Evolutionary conservation across 306 rosid species (phyloP).

Genomic region (Ceratonia siliqua): DNA sequence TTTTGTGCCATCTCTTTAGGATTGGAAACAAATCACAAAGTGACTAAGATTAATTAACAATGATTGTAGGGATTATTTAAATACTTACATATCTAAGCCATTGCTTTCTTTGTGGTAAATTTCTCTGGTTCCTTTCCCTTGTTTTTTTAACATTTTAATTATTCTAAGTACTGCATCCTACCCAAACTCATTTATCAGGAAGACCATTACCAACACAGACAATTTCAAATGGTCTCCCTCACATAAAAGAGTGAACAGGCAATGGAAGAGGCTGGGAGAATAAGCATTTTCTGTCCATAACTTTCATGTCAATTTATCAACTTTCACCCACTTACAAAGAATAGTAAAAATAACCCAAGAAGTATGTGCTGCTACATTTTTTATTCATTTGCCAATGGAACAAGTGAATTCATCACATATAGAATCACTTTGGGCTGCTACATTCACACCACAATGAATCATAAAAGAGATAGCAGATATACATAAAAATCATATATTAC

Average conservation of each 20-base stretch:
- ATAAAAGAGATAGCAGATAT: constrained; percentile 53
- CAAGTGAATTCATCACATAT: constrained; percentile 61
- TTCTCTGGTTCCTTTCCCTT: background rate
- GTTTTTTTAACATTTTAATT: background rate
- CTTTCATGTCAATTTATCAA: constrained; percentile 34
- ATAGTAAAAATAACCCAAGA: constrained; percentile 26
- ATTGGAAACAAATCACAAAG: constrained; percentile 28
- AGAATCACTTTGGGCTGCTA: constrained; percentile 59
- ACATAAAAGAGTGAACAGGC: constrained; percentile 35
- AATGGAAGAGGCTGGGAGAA: constrained; percentile 13
- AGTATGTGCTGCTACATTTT: constrained; percentile 37
- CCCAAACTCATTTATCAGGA: background rate
- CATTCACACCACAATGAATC: constrained; percentile 69
- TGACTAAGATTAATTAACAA: constrained; percentile 15
- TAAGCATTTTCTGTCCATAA: constrained; percentile 34
- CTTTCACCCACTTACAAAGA: constrained; percentile 25
- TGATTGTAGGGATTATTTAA: constrained; percentile 1
- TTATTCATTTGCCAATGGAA: constrained; percentile 57
- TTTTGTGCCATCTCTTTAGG: background rate
- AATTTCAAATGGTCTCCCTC: constrained; percentile 20
- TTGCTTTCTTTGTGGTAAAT: constrained; percentile 9
- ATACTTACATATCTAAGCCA: background rate
- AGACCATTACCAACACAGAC: constrained; percentile 23
- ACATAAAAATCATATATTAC: constrained; percentile 71
- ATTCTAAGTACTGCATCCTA: background rate